Conservation (phyloP, 176 grass and related monocot genomes). For the Raddia guianensis region DNA sequence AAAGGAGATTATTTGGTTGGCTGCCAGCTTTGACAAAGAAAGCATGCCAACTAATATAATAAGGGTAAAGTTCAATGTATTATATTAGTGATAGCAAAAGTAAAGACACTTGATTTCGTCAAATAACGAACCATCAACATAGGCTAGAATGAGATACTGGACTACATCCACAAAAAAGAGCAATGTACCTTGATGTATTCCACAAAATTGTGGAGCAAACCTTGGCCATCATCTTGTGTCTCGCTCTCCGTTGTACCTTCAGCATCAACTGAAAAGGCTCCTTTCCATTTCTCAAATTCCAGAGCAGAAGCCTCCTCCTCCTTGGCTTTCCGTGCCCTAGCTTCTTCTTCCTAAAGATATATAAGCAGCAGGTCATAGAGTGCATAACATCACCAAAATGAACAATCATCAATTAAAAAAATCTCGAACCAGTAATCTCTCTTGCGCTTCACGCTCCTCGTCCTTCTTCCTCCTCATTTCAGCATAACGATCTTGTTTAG, state of each 20-base stretch:
- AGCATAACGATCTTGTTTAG: constrained; percentile 81
- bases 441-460: constrained; percentile 83
- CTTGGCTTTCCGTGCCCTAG: constrained; percentile 61
- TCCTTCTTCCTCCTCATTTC: constrained; percentile 93
- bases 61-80: neutral
- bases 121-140: neutral
- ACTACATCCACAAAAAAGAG: constrained; percentile 18
- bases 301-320: constrained; percentile 70
- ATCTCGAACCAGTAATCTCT: constrained; percentile 61
- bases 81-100: constrained; percentile 16
- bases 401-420: constrained; percentile 20
- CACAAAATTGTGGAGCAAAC: constrained; percentile 84
- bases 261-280: constrained; percentile 88
- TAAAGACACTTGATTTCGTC: constrained; percentile 1
- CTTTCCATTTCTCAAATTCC: constrained; percentile 99
- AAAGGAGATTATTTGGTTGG: neutral
- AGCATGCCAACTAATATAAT: neutral
- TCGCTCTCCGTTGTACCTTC: constrained; percentile 95
- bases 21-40: neutral
- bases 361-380: constrained; percentile 31
- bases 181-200: constrained; percentile 86
- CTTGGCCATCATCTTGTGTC: constrained; percentile 68
- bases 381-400: constrained; percentile 17
- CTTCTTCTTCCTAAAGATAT: constrained; percentile 85
- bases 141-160: neutral